Percentiles rank a stretch among this genome's conserved stretches.
phyloP scores from a whole-genome alignment of 371 early-diverging fungal species.

The Lichtheimia ramosa region DNA sequence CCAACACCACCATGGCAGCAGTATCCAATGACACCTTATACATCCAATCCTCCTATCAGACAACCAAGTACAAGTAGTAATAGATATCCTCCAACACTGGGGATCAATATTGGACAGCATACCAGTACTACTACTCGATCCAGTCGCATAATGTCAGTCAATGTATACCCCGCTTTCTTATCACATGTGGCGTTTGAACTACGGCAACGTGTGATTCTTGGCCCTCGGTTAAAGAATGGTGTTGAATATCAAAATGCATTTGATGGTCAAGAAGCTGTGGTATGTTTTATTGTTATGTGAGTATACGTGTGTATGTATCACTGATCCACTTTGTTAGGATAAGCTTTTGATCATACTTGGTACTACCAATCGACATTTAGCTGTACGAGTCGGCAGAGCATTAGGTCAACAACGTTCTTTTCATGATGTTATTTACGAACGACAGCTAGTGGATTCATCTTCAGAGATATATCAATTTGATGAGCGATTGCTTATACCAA shows the following conservation, averaged over 20 bases:
- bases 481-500: constrained; percentile 21
- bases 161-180: constrained; percentile 69
- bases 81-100: background rate
- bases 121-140: constrained; percentile 2
- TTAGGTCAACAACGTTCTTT: constrained; percentile 78
- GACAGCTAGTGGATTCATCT: constrained; percentile 66
- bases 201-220: constrained; percentile 39
- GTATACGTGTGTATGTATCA: background rate
- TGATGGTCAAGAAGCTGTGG: constrained; percentile 77
- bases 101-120: background rate
- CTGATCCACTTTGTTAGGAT: constrained; percentile 1
- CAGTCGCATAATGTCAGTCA: background rate
- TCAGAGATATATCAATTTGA: constrained; percentile 75
- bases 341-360: constrained; percentile 51
- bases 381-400: constrained; percentile 74
- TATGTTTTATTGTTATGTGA: constrained; percentile 7
- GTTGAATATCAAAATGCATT: constrained; percentile 82
- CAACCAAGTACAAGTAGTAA: background rate
- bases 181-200: constrained; percentile 79
- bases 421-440: constrained; percentile 79
- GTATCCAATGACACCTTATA: background rate
- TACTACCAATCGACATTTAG: constrained; percentile 74
- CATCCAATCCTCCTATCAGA: background rate
- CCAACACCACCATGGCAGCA: background rate
- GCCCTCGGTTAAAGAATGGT: constrained; percentile 67